A percentile compares a stretch with the other conserved stretches of the same genome.
Evolutionary conservation across 2,329 filamentous ascomycete genomes (phyloP).

Genomic region (Sclerotinia spermophila): DNA sequence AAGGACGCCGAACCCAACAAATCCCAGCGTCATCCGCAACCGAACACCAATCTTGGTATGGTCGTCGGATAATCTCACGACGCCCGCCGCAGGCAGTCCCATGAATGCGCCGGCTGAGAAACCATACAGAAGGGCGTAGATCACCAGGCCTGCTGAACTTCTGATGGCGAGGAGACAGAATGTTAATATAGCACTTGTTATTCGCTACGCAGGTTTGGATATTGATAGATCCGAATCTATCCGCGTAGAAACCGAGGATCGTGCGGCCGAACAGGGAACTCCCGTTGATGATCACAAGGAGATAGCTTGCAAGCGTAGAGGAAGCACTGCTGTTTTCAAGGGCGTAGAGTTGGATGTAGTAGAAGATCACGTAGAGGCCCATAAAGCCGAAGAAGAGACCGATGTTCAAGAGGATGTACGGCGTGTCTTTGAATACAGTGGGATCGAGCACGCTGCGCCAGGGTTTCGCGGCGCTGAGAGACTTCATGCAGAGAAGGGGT

Average conservation of each 20-base stretch:
- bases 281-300: slow-evolving; percentile 24
- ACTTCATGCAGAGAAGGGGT: not conserved
- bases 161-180: too few species aligned
- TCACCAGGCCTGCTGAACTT: too few species aligned
- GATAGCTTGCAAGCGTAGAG: not conserved
- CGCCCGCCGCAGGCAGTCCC: too few species aligned
- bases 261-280: slow-evolving; percentile 39
- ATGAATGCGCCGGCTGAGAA: too few species aligned
- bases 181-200: too few species aligned
- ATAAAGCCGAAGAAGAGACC: slow-evolving; percentile 43
- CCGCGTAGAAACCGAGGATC: slow-evolving; percentile 37
- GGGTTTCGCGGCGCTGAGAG: not conserved
- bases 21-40: too few species aligned
- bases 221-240: slow-evolving; percentile 38
- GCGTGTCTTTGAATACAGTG: slow-evolving; percentile 36
- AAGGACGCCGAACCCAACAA: too few species aligned
- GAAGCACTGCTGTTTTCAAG: not conserved
- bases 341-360: slow-evolving; percentile 43
- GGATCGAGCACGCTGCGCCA: not conserved
- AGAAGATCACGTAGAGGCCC: slow-evolving; percentile 50
- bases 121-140: too few species aligned
- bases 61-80: too few species aligned
- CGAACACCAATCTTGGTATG: too few species aligned
- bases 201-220: too few species aligned
- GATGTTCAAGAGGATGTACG: slow-evolving; percentile 37